Evolutionary conservation across 352 stramenopile genomes (phyloP).

Genomic region (Plasmopara viticola): DNA sequence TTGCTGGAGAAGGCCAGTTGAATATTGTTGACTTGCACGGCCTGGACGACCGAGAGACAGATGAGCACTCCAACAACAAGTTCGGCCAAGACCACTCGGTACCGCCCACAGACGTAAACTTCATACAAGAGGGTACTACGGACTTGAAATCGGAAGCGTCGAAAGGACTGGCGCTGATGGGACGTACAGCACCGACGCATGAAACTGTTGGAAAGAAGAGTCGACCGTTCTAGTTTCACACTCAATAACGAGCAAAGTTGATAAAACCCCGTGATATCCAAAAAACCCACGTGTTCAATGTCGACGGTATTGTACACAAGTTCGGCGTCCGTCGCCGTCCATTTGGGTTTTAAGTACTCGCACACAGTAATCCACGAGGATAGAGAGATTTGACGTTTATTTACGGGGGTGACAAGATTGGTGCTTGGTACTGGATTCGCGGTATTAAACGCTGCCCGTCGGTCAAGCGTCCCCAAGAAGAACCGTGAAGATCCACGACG

Average conservation of each 20-base stretch:
- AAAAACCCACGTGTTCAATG: constrained; percentile 49
- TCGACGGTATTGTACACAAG: constrained; percentile 80
- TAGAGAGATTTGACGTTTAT: constrained; percentile 51
- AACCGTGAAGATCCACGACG: constrained; percentile 60
- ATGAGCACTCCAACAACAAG: constrained; percentile 70
- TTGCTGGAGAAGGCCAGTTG: constrained; percentile 68
- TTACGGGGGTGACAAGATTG: constrained; percentile 37
- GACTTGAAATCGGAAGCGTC: constrained; percentile 40
- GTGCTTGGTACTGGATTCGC: constrained; percentile 19
- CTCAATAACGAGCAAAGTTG: constrained; percentile 73
- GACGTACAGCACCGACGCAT: constrained; percentile 43
- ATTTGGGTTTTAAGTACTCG: constrained; percentile 68
- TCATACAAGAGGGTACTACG: constrained; percentile 57
- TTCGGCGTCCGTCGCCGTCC: constrained; percentile 60
- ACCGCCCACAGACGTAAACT: constrained; percentile 49
- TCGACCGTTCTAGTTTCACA: constrained; percentile 52
- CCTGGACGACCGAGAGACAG: constrained; percentile 70
- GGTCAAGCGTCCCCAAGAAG: constrained; percentile 38
- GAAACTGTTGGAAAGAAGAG: constrained; percentile 35
- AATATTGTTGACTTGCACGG: constrained; percentile 82
- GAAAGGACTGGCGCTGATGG: constrained; percentile 42
- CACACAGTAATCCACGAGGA: constrained; percentile 69
- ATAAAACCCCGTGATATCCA: constrained; percentile 69
- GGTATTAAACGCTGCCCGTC: constrained; percentile 37
- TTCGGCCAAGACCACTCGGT: constrained; percentile 67